phyloP scores from a whole-genome alignment of 1,284 basidiomycete species.

The Cerioporus squamosus region DNA sequence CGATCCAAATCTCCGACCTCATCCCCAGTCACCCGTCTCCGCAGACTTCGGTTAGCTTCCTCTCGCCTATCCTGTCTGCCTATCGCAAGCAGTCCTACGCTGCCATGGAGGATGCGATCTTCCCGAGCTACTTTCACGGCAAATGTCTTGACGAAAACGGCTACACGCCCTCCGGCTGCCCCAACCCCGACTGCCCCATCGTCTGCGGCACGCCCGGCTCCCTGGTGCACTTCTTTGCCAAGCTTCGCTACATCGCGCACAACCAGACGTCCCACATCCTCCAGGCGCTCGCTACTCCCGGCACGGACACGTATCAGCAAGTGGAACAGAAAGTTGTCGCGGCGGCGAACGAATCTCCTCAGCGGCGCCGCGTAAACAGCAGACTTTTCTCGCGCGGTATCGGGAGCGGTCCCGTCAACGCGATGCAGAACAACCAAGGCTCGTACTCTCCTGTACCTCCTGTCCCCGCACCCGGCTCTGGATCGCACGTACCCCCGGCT shows the following conservation, averaged over 20 bases:
- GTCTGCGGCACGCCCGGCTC: constrained; percentile 83
- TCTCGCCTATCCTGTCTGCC: constrained; percentile 50
- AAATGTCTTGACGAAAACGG: constrained; percentile 66
- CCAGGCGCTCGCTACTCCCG: constrained; percentile 38
- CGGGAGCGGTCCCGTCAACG: constrained; percentile 6
- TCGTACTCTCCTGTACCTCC: not conserved
- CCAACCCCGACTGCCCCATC: constrained; percentile 76
- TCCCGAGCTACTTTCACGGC: constrained; percentile 72
- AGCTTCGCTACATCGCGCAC: constrained; percentile 53
- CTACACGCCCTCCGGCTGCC: constrained; percentile 67
- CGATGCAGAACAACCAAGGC: constrained; percentile 8
- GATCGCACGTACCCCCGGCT: too few relatives aligned
- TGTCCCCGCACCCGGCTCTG: not conserved
- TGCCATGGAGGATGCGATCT: constrained; percentile 55
- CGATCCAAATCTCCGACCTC: constrained; percentile 39
- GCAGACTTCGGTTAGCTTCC: constrained; percentile 38
- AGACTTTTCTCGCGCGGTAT: constrained; percentile 10
- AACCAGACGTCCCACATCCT: constrained; percentile 46
- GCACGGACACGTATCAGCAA: constrained; percentile 44
- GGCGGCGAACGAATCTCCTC: constrained; percentile 7
- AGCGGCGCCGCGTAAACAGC: constrained; percentile 11
- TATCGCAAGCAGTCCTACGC: constrained; percentile 51
- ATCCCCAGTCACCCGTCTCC: constrained; percentile 38
- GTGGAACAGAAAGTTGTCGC: constrained; percentile 44
- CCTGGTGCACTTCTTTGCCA: constrained; percentile 66